Evolutionary conservation across 2,329 filamentous ascomycete species (phyloP).

Genomic region (Penicillium sp.): DNA sequence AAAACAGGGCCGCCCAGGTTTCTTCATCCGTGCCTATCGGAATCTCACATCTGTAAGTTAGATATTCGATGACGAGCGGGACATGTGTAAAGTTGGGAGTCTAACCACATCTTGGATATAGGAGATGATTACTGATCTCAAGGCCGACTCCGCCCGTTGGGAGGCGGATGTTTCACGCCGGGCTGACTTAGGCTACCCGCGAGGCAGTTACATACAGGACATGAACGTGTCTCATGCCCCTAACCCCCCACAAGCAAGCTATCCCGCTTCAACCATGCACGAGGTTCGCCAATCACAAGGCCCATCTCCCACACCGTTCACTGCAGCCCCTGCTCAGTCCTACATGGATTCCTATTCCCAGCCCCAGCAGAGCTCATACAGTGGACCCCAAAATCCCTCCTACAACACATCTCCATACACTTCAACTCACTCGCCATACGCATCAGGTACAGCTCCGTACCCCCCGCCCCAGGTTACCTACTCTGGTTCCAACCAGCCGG

Average conservation of each 20-base stretch:
- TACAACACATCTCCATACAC: slow-evolving; percentile 37
- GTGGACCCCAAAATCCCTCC: slow-evolving; percentile 34
- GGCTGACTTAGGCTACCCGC: slow-evolving; percentile 43
- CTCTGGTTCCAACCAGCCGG: slow-evolving; percentile 36
- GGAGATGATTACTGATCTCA: slow-evolving; percentile 59
- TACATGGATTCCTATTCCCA: slow-evolving; percentile 40
- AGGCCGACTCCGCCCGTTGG: slow-evolving; percentile 56
- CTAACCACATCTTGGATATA: slow-evolving; percentile 26
- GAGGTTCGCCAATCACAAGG: slow-evolving; percentile 41
- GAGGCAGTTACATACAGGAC: slow-evolving; percentile 46
- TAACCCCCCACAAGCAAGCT: slow-evolving; percentile 41
- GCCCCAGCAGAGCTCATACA: slow-evolving; percentile 27
- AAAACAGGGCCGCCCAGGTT: slow-evolving; percentile 67
- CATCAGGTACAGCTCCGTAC: slow-evolving; percentile 37
- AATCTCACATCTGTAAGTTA: slow-evolving; percentile 72
- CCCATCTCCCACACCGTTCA: slow-evolving; percentile 40
- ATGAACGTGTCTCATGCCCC: slow-evolving; percentile 38
- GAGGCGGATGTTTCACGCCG: slow-evolving; percentile 46
- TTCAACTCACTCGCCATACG: slow-evolving; percentile 37
- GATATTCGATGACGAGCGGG: slow-evolving; percentile 9
- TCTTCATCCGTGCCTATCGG: slow-evolving; percentile 77
- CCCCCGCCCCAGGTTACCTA: slow-evolving; percentile 37
- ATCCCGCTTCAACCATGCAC: slow-evolving; percentile 40
- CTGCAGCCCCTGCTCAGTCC: slow-evolving; percentile 34
- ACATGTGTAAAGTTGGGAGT: neutral